Percentiles rank a stretch among this genome's conserved stretches.
Conservation (phyloP, 78 protist genomes). For the Paulinella micropora region DNA sequence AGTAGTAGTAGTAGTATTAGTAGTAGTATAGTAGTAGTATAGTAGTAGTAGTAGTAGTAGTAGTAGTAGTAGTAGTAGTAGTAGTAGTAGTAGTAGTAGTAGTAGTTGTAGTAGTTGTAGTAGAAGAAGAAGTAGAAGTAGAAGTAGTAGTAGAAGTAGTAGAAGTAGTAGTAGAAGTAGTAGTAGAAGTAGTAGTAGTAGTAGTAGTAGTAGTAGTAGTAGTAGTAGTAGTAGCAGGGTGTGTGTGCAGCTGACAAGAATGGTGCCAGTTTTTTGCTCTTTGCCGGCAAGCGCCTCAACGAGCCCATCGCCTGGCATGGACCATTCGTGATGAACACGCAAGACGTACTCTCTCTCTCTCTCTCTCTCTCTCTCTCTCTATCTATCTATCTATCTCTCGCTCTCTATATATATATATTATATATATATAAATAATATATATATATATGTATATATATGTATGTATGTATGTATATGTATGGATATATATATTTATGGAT, state of each 20-base stretch:
- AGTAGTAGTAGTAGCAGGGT: not conserved
- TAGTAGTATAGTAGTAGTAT: too few relatives aligned
- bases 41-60: too few relatives aligned
- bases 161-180: not conserved
- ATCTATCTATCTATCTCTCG: not conserved
- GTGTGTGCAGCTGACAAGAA: not conserved
- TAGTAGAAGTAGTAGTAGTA: not conserved
- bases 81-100: not conserved
- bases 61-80: too few relatives aligned
- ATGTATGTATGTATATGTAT: too few relatives aligned
- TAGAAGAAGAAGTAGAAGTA: not conserved
- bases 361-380: not conserved
- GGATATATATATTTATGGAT: too few relatives aligned
- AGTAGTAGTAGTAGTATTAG: too few relatives aligned
- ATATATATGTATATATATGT: too few relatives aligned
- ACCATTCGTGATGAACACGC: slow-evolving; percentile 28
- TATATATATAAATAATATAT: too few relatives aligned
- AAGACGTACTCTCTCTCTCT: not conserved
- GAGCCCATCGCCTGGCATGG: slow-evolving; percentile 22
- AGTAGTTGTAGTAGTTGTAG: not conserved
- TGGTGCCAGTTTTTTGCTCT: not conserved
- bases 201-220: not conserved
- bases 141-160: not conserved
- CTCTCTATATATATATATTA: not conserved
- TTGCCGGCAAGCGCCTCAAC: slow-evolving; percentile 1